A percentile compares a stretch with the other conserved stretches of the same genome.
phyloP scores from a whole-genome alignment of 2,329 filamentous ascomycete genomes.

The Daldinia eschscholtzii region DNA sequence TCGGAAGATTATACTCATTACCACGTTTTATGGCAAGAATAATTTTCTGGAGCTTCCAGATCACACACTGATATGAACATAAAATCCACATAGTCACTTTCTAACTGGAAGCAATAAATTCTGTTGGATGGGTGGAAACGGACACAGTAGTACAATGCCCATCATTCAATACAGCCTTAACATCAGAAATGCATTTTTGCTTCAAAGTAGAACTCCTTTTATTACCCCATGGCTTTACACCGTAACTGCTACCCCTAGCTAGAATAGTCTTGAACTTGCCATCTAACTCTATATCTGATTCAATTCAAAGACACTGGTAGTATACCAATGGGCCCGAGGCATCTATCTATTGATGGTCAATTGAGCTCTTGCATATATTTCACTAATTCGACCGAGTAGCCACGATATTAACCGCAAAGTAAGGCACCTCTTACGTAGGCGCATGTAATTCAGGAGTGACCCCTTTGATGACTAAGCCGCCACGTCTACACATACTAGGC shows the following conservation, averaged over 20 bases:
- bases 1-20: no score
- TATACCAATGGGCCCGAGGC: background rate
- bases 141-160: background rate
- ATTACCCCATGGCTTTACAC: background rate
- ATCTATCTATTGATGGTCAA: no score
- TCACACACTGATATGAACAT: background rate
- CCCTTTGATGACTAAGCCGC: slow-evolving; percentile 37
- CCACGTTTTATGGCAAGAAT: no score
- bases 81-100: background rate
- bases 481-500: background rate
- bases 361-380: no score
- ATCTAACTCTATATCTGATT: background rate
- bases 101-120: background rate
- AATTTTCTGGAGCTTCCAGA: background rate
- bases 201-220: background rate
- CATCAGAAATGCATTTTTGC: background rate
- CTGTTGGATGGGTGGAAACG: background rate
- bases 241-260: background rate
- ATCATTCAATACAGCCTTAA: background rate
- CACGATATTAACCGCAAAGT: no score
- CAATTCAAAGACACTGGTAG: background rate
- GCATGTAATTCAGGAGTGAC: slow-evolving; percentile 28
- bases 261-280: background rate
- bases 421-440: background rate
- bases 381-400: no score